Conservation (phyloP, 2,329 filamentous ascomycete species). For the Talaromyces piceae region DNA sequence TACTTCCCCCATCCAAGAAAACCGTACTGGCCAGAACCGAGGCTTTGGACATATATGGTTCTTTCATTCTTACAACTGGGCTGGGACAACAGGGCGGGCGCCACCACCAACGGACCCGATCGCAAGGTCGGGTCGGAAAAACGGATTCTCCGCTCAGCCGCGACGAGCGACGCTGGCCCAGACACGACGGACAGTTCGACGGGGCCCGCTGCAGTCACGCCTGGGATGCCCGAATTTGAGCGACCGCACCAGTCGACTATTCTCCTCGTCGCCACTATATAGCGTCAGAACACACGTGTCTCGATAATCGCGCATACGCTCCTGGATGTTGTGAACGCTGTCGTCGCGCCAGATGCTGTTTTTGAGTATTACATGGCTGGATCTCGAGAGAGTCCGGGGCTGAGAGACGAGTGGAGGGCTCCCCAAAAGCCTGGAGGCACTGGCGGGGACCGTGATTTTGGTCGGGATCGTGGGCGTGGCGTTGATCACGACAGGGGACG, state of each 20-base stretch:
- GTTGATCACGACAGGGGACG: conserved; percentile 18
- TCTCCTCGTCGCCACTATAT: not conserved
- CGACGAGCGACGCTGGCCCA: conserved; percentile 5
- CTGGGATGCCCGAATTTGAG: not conserved
- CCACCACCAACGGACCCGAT: not conserved
- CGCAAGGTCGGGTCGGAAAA: conserved; percentile 5
- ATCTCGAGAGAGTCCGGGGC: conserved; percentile 42
- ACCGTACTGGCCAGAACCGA: not conserved
- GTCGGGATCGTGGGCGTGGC: conserved; percentile 32
- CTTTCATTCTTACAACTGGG: conserved; percentile 4
- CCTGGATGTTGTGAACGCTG: not conserved
- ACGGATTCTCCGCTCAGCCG: conserved; percentile 7
- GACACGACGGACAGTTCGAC: conserved; percentile 4
- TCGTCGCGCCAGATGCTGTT: conserved; percentile 33
- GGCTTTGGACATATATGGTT: no score
- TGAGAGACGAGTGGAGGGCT: conserved; percentile 45
- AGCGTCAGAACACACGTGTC: not conserved
- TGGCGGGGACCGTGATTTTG: conserved; percentile 35
- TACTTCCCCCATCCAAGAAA: not conserved
- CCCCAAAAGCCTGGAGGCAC: conserved; percentile 33
- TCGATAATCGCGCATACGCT: not conserved
- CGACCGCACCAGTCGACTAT: not conserved
- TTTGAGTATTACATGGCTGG: conserved; percentile 41
- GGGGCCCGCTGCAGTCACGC: not conserved
- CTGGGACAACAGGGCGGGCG: conserved; percentile 4